These are phyloP conservation scores for Penicillium crustosum DNA, from an alignment of 2,329 filamentous ascomycete species.

Conservation along the genomic window DNA sequence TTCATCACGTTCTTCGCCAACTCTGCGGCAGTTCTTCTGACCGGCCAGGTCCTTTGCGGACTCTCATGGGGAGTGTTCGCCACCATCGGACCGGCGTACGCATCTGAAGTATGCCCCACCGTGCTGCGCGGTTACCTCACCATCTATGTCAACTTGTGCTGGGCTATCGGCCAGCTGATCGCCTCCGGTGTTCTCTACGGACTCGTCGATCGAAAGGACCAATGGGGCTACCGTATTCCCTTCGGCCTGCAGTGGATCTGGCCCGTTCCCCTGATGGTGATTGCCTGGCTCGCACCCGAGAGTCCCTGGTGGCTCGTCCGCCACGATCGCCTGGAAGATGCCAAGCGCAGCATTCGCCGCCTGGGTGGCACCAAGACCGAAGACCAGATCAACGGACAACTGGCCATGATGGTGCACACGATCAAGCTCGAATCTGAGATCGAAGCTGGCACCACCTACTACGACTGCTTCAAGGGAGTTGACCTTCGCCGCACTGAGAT, in stretches of 20 bases:
- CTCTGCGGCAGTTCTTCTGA: slow-evolving; percentile 45
- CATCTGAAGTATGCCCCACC: slow-evolving; percentile 31
- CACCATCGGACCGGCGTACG: slow-evolving; percentile 29
- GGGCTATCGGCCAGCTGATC: slow-evolving; percentile 34
- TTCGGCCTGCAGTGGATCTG: slow-evolving; percentile 35
- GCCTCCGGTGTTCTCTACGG: slow-evolving; percentile 33
- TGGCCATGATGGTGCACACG: slow-evolving; percentile 43
- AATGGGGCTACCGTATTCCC: slow-evolving; percentile 42
- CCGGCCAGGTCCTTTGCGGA: slow-evolving; percentile 50
- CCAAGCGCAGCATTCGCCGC: slow-evolving; percentile 21
- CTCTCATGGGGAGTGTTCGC: slow-evolving; percentile 41
- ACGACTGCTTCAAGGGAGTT: slow-evolving; percentile 34
- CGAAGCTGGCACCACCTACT: slow-evolving; percentile 30
- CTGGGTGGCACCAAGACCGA: slow-evolving; percentile 26
- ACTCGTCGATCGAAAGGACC: slow-evolving; percentile 29
- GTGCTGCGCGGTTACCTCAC: slow-evolving; percentile 35
- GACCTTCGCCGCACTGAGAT: slow-evolving; percentile 45
- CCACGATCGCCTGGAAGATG: slow-evolving; percentile 24
- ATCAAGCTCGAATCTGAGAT: slow-evolving; percentile 35
- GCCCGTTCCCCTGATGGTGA: slow-evolving; percentile 24
- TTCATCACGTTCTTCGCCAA: slow-evolving; percentile 54
- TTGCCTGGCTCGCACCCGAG: slow-evolving; percentile 28
- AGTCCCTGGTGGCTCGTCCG: slow-evolving; percentile 31
- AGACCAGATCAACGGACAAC: slow-evolving; percentile 23
- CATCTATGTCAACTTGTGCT: slow-evolving; percentile 43